Percentiles rank a stretch among this genome's conserved stretches.
phyloP scores from a whole-genome alignment of 108 stramenopile species.

The Seminavis robusta region DNA sequence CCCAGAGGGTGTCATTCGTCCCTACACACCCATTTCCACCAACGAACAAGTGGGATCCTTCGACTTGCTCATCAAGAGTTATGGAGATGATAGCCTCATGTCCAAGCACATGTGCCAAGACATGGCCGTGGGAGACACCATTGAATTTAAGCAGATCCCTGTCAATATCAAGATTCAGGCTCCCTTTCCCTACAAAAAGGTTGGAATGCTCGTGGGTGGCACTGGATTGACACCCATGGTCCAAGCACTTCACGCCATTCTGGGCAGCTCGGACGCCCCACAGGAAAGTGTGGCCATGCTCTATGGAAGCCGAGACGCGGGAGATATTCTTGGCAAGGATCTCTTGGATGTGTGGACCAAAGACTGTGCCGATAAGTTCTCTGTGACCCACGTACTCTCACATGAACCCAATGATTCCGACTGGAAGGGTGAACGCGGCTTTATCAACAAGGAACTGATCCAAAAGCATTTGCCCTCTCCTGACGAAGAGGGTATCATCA shows the following conservation, averaged over 20 bases:
- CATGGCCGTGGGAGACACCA: slow-evolving; percentile 19
- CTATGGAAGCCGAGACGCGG: slow-evolving; percentile 66
- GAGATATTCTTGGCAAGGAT: slow-evolving; percentile 86
- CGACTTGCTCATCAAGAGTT: slow-evolving; percentile 89
- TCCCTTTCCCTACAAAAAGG: slow-evolving; percentile 65
- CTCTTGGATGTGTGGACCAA: slow-evolving; percentile 67
- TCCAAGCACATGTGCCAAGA: slow-evolving; percentile 54
- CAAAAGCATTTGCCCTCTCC: slow-evolving; percentile 50
- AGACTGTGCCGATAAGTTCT: slow-evolving; percentile 37
- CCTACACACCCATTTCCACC: slow-evolving; percentile 94
- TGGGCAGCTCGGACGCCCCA: slow-evolving; percentile 30
- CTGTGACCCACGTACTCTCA: slow-evolving; percentile 65
- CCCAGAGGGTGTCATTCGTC: slow-evolving; percentile 67
- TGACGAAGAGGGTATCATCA: slow-evolving; percentile 49
- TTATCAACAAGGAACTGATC: slow-evolving; percentile 65
- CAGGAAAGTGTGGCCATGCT: slow-evolving; percentile 81
- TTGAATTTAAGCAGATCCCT: slow-evolving; percentile 84
- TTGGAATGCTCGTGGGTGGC: slow-evolving; percentile 97
- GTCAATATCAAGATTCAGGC: slow-evolving; percentile 90
- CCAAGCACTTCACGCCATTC: slow-evolving; percentile 92
- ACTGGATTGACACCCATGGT: slow-evolving; percentile 97
- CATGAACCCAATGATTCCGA: slow-evolving; percentile 60
- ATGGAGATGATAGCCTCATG: slow-evolving; percentile 57
- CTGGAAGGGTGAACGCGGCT: slow-evolving; percentile 73
- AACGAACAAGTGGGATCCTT: slow-evolving; percentile 85